These are phyloP conservation scores for Rhodotorula sp. DNA, from an alignment of 1,284 basidiomycete genomes.

Conservation along the genomic window DNA sequence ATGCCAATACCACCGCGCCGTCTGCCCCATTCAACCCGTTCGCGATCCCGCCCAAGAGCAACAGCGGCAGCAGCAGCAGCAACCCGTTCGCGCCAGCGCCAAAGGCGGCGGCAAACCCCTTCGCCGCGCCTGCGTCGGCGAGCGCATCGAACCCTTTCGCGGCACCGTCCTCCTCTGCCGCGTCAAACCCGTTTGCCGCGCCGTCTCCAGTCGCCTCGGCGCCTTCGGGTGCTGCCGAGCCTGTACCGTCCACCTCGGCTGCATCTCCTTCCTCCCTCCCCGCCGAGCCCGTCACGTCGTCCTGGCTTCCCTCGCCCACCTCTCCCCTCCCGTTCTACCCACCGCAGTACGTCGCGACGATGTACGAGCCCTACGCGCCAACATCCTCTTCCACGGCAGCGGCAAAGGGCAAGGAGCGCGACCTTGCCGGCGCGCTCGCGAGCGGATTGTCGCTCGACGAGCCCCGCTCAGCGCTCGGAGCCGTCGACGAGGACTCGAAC, in stretches of 20 bases:
- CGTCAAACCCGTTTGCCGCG: slow-evolving; percentile 9
- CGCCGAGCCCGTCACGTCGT: not conserved
- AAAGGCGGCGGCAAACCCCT: slow-evolving; percentile 20
- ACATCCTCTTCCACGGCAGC: slow-evolving; percentile 2
- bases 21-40: slow-evolving; percentile 20
- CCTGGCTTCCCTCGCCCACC: slow-evolving; percentile 4
- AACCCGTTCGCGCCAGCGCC: slow-evolving; percentile 22
- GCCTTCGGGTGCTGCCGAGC: not conserved
- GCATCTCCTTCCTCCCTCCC: not conserved
- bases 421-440: slow-evolving; percentile 25
- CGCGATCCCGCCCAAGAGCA: slow-evolving; percentile 3
- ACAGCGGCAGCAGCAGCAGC: slow-evolving; percentile 1
- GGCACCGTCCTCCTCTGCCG: slow-evolving; percentile 6
- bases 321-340: slow-evolving; percentile 20
- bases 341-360: slow-evolving; percentile 42
- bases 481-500: not conserved
- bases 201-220: not conserved
- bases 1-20: not conserved
- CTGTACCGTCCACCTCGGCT: not conserved
- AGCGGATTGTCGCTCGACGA: not conserved
- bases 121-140: not conserved
- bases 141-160: not conserved
- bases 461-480: not conserved
- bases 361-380: slow-evolving; percentile 35
- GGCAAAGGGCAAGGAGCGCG: slow-evolving; percentile 21